A percentile compares a stretch with the other conserved stretches of the same genome.
These are phyloP conservation scores for Peniophora sp. DNA, from an alignment of 1,284 basidiomycete species.

Conservation along the genomic window DNA sequence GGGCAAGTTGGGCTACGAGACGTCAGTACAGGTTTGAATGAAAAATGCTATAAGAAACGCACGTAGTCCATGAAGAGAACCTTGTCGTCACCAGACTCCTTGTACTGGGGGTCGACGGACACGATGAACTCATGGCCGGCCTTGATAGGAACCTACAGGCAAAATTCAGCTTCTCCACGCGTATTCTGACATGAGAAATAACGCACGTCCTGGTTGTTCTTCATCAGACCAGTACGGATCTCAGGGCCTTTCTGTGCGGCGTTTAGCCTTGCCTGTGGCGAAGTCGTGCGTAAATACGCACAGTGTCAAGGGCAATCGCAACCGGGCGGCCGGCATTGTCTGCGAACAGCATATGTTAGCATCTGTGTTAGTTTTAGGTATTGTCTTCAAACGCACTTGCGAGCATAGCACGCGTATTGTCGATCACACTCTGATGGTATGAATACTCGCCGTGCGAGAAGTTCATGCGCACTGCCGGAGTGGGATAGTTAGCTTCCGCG, in stretches of 20 bases:
- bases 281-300: constrained; percentile 20
- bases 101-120: constrained; percentile 80
- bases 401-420: constrained; percentile 87
- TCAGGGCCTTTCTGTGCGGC: constrained; percentile 90
- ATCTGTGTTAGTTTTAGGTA: no score
- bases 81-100: constrained; percentile 75
- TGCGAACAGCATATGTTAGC: constrained; percentile 15
- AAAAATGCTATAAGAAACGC: constrained; percentile 21
- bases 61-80: constrained; percentile 90
- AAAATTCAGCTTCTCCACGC: constrained; percentile 2
- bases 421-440: constrained; percentile 96
- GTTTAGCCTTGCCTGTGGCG: neutral
- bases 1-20: constrained; percentile 57
- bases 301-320: constrained; percentile 97
- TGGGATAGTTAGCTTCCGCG: neutral
- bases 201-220: constrained; percentile 78
- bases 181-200: constrained; percentile 6
- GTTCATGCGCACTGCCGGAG: constrained; percentile 85
- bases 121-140: constrained; percentile 95
- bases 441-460: constrained; percentile 96
- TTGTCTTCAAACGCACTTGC: constrained; percentile 36
- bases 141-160: constrained; percentile 64
- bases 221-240: constrained; percentile 96
- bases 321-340: constrained; percentile 82
- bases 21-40: neutral